These are phyloP conservation scores for Puya raimondii DNA, from an alignment of 176 grass and related monocot genomes.

Conservation along the genomic window DNA sequence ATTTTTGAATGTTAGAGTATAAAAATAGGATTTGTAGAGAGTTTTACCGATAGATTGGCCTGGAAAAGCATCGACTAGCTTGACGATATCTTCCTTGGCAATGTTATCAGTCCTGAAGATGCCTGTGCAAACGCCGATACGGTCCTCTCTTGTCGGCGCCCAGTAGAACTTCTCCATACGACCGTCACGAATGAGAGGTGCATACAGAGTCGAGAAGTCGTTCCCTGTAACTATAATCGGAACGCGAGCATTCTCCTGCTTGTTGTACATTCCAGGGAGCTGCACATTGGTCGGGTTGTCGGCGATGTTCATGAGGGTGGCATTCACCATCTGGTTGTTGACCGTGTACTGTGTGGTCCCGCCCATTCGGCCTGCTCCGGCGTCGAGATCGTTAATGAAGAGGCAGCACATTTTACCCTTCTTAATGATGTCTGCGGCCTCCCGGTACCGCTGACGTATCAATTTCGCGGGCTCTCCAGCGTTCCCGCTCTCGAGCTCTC, in stretches of 20 bases:
- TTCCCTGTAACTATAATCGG: conserved; percentile 94
- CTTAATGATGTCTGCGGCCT: conserved; percentile 76
- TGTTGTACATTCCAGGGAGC: conserved; percentile 95
- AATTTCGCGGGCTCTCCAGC: conserved; percentile 92
- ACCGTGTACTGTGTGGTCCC: conserved; percentile 97
- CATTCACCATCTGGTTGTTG: conserved; percentile 99
- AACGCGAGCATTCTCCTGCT: conserved; percentile 83
- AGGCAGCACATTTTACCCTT: conserved; percentile 97
- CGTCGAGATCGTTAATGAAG: conserved; percentile 98
- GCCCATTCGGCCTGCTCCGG: conserved; percentile 74
- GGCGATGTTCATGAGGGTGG: conserved; percentile 99
- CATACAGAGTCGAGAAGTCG: conserved; percentile 93
- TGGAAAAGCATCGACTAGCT: conserved; percentile 65
- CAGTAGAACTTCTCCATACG: conserved; percentile 99
- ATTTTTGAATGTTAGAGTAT: not conserved
- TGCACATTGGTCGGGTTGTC: conserved; percentile 97
- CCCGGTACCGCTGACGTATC: conserved; percentile 82
- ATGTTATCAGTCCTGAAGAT: conserved; percentile 72
- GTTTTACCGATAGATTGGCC: conserved; percentile 81
- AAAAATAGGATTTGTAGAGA: not conserved
- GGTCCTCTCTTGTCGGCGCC: conserved; percentile 86
- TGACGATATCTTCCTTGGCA: conserved; percentile 29
- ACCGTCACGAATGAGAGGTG: conserved; percentile 82
- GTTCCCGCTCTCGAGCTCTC: conserved; percentile 96
- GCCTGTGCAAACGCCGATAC: conserved; percentile 52